phyloP scores from a whole-genome alignment of 2,329 filamentous ascomycete species.

The Phoma sp. region DNA sequence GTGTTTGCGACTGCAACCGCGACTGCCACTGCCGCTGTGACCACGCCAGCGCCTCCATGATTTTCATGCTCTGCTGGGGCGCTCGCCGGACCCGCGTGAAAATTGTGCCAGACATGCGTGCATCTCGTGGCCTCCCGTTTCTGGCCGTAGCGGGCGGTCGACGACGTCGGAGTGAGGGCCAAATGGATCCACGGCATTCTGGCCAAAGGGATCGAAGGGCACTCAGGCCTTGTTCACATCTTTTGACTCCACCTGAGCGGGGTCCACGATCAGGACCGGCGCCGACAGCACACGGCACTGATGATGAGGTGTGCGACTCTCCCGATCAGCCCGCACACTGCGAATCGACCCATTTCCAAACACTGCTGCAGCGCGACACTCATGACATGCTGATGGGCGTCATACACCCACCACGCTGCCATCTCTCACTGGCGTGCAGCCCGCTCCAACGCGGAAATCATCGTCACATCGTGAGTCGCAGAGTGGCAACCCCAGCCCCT shows the following conservation, averaged over 20 bases:
- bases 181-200: slow-evolving; percentile 24
- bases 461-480: slow-evolving; percentile 25
- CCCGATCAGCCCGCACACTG: slow-evolving; percentile 24
- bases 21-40: not conserved
- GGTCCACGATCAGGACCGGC: slow-evolving; percentile 21
- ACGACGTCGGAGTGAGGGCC: slow-evolving; percentile 4
- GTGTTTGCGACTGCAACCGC: not conserved
- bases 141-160: slow-evolving; percentile 32
- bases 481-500: slow-evolving; percentile 25
- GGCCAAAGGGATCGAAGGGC: slow-evolving; percentile 12
- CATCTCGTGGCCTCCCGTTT: slow-evolving; percentile 33
- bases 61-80: not conserved
- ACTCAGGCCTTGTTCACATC: slow-evolving; percentile 17
- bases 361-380: slow-evolving; percentile 20
- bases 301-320: slow-evolving; percentile 17
- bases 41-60: not conserved
- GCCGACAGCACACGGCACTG: slow-evolving; percentile 17
- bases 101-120: slow-evolving; percentile 26
- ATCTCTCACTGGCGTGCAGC: slow-evolving; percentile 20
- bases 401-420: slow-evolving; percentile 21
- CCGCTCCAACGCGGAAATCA: slow-evolving; percentile 10
- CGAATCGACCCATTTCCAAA: slow-evolving; percentile 22
- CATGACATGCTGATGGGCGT: slow-evolving; percentile 20
- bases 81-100: slow-evolving; percentile 20
- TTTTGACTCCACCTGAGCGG: slow-evolving; percentile 13